Base-by-base conservation (phyloP, 2,329 filamentous ascomycete genomes). In the Lachnellula occidentalis region DNA sequence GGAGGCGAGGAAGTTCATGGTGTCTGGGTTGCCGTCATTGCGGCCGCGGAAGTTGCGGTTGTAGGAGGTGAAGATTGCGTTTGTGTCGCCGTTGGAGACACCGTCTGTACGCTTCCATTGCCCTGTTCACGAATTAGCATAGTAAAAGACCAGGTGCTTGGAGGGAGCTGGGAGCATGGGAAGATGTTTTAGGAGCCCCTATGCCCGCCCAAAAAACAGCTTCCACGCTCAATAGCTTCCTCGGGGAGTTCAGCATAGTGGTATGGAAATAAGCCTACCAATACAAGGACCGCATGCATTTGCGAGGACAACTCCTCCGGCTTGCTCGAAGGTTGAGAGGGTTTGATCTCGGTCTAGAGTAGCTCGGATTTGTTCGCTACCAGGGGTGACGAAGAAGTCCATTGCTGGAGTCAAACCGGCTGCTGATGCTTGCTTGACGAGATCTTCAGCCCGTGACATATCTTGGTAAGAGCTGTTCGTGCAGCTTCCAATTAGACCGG, bases 11-110 rank as follows among this genome's bases (percentile, higher is more conserved):
- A 96, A 96, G 55, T 90, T 90, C 79, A 95, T 91, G 50, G 91
- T 96, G 53, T 90, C 90, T 41, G 91, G 91, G 81, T 96, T 97
- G 64, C 89, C 91, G 66, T 96, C 92, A 74, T 97, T 97, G 72
- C 94, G 90, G 64, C 92, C 92, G 58, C 92, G 97, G 80, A 99
- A 97, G 85, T 99, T 97, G 76, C 94, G 91, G 87, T 99, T 99
- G 86, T 96, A 99, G 27, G 94, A 97, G 45, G 92, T 96, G 72
- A 99, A 80, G 73, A 99, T 99, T 6, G 91, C 94, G 85, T 99
- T 99, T 68, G 91, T 79, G 67, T 89, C 86, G 64, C 92, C 92
- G 84, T 97, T 96, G 81, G 92, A 88, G 54, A 96, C 92, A 58
- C 82, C 90, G 66, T 97, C 92, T 63, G 78, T 80, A 65, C 94